Evolutionary conservation across 1,284 basidiomycete species (phyloP).

Genomic region (Marasmius sp.): DNA sequence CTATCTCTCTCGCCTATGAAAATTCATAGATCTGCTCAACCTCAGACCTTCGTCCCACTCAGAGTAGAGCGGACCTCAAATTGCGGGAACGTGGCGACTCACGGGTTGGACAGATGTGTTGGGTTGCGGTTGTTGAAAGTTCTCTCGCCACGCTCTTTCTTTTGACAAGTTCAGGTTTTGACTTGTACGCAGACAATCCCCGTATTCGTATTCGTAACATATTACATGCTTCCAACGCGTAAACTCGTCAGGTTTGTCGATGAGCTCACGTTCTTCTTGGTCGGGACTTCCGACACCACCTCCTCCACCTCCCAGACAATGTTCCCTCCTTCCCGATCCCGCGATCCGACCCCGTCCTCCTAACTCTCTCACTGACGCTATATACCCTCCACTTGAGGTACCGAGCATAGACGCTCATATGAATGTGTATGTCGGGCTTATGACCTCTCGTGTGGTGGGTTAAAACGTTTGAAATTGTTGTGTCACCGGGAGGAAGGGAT

Average conservation of each 20-base stretch:
- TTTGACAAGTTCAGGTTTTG: constrained; percentile 3
- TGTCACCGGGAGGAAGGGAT: no score
- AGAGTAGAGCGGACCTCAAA: constrained; percentile 62
- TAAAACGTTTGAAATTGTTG: constrained; percentile 62
- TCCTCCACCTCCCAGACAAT: constrained; percentile 9
- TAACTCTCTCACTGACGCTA: constrained; percentile 47
- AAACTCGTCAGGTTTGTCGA: constrained; percentile 65
- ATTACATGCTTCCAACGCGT: constrained; percentile 72
- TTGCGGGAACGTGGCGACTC: constrained; percentile 69
- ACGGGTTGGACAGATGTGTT: constrained; percentile 74
- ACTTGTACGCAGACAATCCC: constrained; percentile 64
- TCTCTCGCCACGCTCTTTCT: not conserved
- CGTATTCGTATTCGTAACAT: constrained; percentile 71
- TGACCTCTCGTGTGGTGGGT: constrained; percentile 62
- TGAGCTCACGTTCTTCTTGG: constrained; percentile 67
- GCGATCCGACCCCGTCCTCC: constrained; percentile 33
- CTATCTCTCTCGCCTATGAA: not conserved
- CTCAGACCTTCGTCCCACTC: constrained; percentile 6
- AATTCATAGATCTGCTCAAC: not conserved
- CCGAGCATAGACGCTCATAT: constrained; percentile 69
- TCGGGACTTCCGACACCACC: constrained; percentile 36
- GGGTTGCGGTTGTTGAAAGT: constrained; percentile 71
- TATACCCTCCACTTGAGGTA: constrained; percentile 62
- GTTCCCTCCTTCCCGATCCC: no score
- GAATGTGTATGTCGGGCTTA: constrained; percentile 62